Conservation (phyloP, 1,139 yeast genomes). For the Oligophagozyma castellii region DNA sequence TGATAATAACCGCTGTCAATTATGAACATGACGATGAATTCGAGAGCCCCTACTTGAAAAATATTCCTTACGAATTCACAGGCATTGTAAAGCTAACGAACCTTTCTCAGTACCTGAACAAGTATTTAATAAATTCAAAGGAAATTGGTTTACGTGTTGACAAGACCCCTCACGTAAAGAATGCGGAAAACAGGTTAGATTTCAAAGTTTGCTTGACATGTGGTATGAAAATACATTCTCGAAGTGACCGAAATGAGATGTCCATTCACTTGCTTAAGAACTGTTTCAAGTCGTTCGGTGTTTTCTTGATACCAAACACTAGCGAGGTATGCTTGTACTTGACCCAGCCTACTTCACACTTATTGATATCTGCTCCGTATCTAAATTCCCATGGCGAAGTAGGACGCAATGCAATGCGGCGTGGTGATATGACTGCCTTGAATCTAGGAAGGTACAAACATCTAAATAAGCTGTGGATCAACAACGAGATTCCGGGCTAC, state of each 20-base stretch:
- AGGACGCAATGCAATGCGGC: constrained; percentile 37
- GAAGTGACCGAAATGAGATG: constrained; percentile 22
- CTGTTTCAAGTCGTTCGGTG: constrained; percentile 27
- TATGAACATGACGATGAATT: constrained; percentile 4
- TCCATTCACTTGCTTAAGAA: constrained; percentile 24
- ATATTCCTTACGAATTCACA: constrained; percentile 38
- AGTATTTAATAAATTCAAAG: constrained; percentile 44
- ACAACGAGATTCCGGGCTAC: constrained; percentile 35
- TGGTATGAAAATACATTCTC: constrained; percentile 28
- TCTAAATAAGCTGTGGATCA: constrained; percentile 46
- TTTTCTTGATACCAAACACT: constrained; percentile 33
- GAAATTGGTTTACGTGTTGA: constrained; percentile 19
- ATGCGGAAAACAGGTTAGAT: constrained; percentile 26
- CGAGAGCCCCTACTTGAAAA: constrained; percentile 8
- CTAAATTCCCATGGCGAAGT: constrained; percentile 63
- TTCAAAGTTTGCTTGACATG: constrained; percentile 30
- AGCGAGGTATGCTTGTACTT: constrained; percentile 29
- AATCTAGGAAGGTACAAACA: constrained; percentile 38
- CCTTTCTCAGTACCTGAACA: constrained; percentile 53
- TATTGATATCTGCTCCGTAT: constrained; percentile 46
- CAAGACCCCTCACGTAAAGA: constrained; percentile 12
- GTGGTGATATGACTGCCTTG: constrained; percentile 41
- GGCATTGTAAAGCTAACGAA: constrained; percentile 51
- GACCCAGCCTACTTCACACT: constrained; percentile 25
- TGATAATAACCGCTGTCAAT: constrained; percentile 7